Base-by-base conservation (phyloP, 768 basidiomycete species). In the Vishniacozyma victoriae region DNA sequence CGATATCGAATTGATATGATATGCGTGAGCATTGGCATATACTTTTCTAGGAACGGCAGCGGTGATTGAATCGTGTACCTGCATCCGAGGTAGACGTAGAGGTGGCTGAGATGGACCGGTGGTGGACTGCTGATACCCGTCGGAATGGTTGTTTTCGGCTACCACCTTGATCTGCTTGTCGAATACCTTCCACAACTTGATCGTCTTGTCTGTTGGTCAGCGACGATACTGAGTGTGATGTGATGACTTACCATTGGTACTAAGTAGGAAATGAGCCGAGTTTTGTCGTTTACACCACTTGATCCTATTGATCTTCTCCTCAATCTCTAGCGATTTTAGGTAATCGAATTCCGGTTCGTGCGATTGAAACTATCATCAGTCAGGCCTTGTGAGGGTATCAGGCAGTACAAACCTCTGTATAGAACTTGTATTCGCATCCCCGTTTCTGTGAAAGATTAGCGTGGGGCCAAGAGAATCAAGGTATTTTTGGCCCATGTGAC, bases 221-320 rank as follows among this genome's bases (percentile, higher is more conserved):
- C 44, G 41, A n/a, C 16, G 24, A 14, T 46, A 29, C 16, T 19
- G 29, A 19, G 37, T 31, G 12, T 12, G 4, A 15, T 25, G 13
- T n/a, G 20, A 38, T 35, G 18, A 73, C 79, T 52, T 53, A 93
- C 95, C 95, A 65, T 99, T 99, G 24, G 95, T 97, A 50, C 91
- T 93, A 43, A 99, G 75, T 48, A 99, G 76, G 74, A 99, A 97
- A 74, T 99, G 95, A 37, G 95, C 92, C 38, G 87, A 79, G 72
- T 97, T 97, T 76, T 95, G 91, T 57, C 95, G 82, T 77, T 84
- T 91, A 79, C 92, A 96, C 95, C 95, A 99, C 73, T 91, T 89
- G 81, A 99, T 99, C 82, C 95, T 88, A 79, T 99, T 99, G 79
- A 99, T 99, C 85, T 99, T 99, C 80, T 99, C 95, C 76, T 99